Evolutionary conservation across 106 monocot genomes (phyloP).

Genomic region (Dactylorhiza incarnata): DNA sequence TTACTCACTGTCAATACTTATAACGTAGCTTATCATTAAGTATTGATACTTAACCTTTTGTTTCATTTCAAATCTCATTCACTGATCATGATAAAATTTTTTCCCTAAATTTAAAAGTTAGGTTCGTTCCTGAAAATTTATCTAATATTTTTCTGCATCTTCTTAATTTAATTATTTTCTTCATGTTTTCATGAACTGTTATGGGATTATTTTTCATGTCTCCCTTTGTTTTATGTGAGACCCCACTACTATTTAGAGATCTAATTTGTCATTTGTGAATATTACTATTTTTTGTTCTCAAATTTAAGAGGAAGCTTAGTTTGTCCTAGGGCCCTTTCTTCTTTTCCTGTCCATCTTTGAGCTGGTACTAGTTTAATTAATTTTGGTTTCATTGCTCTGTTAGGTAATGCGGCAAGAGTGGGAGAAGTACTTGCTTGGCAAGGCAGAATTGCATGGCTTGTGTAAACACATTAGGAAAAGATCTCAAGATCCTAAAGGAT

Average conservation of each 20-base stretch:
- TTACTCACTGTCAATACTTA: background rate
- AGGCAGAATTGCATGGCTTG: constrained; percentile 62
- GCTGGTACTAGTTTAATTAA: background rate
- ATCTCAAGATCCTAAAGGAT: constrained; percentile 69
- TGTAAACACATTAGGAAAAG: constrained; percentile 54
- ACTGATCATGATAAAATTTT: background rate
- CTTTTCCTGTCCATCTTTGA: background rate
- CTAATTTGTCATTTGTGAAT: background rate
- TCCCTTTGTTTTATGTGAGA: background rate
- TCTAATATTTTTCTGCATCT: background rate
- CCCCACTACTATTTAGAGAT: background rate
- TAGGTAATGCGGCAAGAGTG: constrained; percentile 90
- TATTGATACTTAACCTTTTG: background rate
- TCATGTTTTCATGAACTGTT: background rate
- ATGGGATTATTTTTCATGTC: background rate
- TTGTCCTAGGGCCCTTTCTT: background rate
- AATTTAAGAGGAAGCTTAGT: background rate
- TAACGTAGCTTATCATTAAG: background rate
- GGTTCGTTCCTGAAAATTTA: background rate
- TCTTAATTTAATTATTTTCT: background rate
- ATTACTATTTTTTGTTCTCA: background rate
- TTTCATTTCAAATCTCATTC: background rate
- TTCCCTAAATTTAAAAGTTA: background rate
- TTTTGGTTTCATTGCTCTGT: background rate
- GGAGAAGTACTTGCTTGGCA: constrained; percentile 90